phyloP scores from a whole-genome alignment of 352 stramenopile species.

The Hyaloperonospora brassicae region DNA sequence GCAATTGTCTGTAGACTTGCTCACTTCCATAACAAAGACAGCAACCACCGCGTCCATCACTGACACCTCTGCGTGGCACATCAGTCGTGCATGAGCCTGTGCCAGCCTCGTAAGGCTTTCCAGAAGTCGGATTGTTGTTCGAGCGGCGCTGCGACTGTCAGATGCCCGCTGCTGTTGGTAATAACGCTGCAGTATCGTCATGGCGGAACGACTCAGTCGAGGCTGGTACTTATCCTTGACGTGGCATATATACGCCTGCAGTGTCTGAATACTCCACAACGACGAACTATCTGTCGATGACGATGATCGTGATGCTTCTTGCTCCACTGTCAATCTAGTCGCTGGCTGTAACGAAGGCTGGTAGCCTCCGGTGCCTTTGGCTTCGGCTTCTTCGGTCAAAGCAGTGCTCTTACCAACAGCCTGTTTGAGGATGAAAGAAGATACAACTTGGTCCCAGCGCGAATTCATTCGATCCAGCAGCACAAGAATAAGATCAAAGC shows the following conservation, averaged over 20 bases:
- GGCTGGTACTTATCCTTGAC: conserved; percentile 87
- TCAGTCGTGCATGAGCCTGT: conserved; percentile 87
- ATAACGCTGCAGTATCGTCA: conserved; percentile 86
- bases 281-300: conserved; percentile 9
- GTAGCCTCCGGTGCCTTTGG: conserved; percentile 12
- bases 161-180: conserved; percentile 78
- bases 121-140: conserved; percentile 91
- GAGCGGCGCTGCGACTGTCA: conserved; percentile 52
- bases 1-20: conserved; percentile 55
- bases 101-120: conserved; percentile 91
- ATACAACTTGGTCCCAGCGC: conserved; percentile 91
- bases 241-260: conserved; percentile 90
- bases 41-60: conserved; percentile 74
- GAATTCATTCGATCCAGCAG: conserved; percentile 86
- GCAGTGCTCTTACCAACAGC: conserved; percentile 35
- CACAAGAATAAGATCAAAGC: conserved; percentile 97
- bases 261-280: conserved; percentile 85
- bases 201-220: conserved; percentile 67
- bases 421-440: conserved; percentile 91
- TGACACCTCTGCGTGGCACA: conserved; percentile 58
- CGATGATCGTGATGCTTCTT: conserved; percentile 2
- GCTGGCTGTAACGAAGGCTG: too few relatives aligned
- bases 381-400: conserved; percentile 23
- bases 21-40: conserved; percentile 75
- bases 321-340: conserved; percentile 9